A percentile compares a stretch with the other conserved stretches of the same genome.
phyloP scores from a whole-genome alignment of 108 stramenopile species.

The Fragilariopsis cylindrus region DNA sequence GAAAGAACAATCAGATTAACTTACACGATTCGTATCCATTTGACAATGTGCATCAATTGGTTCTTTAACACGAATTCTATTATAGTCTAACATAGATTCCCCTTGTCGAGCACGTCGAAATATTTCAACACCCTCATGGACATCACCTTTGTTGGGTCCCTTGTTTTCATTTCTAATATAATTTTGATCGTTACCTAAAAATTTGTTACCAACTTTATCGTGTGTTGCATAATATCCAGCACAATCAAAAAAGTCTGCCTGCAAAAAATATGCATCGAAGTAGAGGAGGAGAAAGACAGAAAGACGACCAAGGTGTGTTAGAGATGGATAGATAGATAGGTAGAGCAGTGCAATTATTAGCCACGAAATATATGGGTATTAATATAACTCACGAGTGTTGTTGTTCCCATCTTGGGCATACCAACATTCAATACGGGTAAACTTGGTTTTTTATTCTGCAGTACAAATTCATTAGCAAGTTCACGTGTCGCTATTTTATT shows the following conservation, averaged over 20 bases:
- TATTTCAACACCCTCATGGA: neutral
- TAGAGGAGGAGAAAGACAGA: too few species aligned
- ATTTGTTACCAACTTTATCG: neutral
- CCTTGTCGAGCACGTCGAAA: neutral
- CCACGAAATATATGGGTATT: neutral
- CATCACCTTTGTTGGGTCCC: neutral
- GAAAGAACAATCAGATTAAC: neutral
- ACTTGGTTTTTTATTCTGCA: neutral
- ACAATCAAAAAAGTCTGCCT: slow-evolving; percentile 8
- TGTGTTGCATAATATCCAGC: slow-evolving; percentile 3
- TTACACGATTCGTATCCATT: neutral
- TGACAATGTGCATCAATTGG: neutral
- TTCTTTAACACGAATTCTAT: neutral
- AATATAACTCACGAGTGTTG: neutral
- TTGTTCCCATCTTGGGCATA: slow-evolving; percentile 22
- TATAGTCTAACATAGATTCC: neutral
- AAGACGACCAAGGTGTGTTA: too few species aligned
- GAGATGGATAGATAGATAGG: neutral
- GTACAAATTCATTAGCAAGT: neutral
- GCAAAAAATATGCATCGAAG: too few species aligned
- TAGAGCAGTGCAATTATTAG: neutral
- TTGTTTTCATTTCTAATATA: neutral
- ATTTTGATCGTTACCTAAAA: neutral
- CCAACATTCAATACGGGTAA: slow-evolving; percentile 21
- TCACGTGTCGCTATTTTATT: neutral